Conservation (phyloP, 208 protist genomes). For the Wallacemonas collosoma region DNA sequence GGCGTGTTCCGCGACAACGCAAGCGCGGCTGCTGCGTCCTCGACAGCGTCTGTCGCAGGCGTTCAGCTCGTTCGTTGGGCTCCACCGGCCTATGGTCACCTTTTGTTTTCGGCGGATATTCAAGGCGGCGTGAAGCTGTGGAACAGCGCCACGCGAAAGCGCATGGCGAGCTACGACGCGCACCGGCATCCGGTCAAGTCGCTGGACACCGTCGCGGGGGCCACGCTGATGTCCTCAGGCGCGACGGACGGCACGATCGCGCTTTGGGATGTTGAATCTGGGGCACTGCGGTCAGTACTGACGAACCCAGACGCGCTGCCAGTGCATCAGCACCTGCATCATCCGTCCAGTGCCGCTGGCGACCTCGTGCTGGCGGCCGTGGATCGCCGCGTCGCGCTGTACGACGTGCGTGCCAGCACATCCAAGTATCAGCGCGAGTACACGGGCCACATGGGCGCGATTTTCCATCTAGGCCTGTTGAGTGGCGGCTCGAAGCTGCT, state of each 20-base stretch:
- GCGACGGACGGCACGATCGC: conserved; percentile 86
- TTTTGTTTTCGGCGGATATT: conserved; percentile 93
- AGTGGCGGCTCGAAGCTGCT: conserved; percentile 93
- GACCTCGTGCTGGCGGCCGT: conserved; percentile 66
- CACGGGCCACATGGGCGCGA: conserved; percentile 95
- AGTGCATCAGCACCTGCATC: conserved; percentile 76
- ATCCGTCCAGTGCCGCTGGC: conserved; percentile 50
- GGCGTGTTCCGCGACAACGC: conserved; percentile 32
- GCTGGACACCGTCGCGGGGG: conserved; percentile 88
- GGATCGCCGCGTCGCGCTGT: conserved; percentile 79
- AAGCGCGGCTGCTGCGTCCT: conserved; percentile 4
- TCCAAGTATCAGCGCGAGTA: conserved; percentile 89
- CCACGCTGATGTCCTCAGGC: conserved; percentile 89
- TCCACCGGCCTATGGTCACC: conserved; percentile 89
- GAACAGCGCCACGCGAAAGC: conserved; percentile 74
- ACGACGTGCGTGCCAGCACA: conserved; percentile 79
- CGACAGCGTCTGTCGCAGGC: conserved; percentile 50
- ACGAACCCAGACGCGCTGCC: conserved; percentile 65
- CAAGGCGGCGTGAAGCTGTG: conserved; percentile 90
- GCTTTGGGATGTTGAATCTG: conserved; percentile 96
- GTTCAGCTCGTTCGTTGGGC: conserved; percentile 93
- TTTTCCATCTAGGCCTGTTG: conserved; percentile 96
- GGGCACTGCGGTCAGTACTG: conserved; percentile 56
- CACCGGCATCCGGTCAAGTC: conserved; percentile 93
- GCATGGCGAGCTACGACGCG: conserved; percentile 92